Evolutionary conservation across 768 basidiomycete species (phyloP), one percentile per base, ranked within the genome.

Genomic region (Russula brevipes): DNA sequence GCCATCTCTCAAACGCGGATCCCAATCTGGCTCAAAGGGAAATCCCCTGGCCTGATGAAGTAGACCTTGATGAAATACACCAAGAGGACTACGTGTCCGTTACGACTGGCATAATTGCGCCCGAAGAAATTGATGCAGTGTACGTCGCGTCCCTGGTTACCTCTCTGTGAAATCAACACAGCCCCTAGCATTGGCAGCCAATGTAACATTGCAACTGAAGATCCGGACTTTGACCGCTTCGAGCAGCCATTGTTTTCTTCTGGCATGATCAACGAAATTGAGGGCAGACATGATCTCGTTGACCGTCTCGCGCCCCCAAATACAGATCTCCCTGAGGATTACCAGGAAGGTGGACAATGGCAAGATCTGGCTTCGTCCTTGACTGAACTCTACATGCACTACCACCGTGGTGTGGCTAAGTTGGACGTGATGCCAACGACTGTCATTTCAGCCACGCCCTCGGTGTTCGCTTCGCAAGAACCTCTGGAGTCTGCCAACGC

Each of bases 281-380:
- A 59, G 6, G 31, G 19, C 51, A 89, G 88, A 89, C 69, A 78
- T 5, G 60, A 74, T 17, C 71, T 87, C 30, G 66, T 74, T 17
- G 52, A 62, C 3, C 55, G 24, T 19, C 33, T 60, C 12, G 9
- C 41, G 14, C 5, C 35, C 41, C 33, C 55, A 36, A 57, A 64
- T 51, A 51, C 51, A 12, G 58, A 64, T n/a, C 41, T 59, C 17
- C 58, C 54, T 12, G 35, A 64, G 60, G 53, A 44, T 11, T 55
- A 60, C 31, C 46, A 59, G 12, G 58, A 60, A 10, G 54, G 42
- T 3, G 54, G 51, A 42, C 44, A 51, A 31, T 54, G 52, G 59
- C 58, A 54, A 30, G 24, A 30, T 51, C 41, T 64, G 30, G 63
- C 58, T 14, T 60, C 63, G 17, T 64, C 63, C 24, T 24, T 64